phyloP scores from a whole-genome alignment of 2,329 filamentous ascomycete species.

The Monilinia aucupariae region DNA sequence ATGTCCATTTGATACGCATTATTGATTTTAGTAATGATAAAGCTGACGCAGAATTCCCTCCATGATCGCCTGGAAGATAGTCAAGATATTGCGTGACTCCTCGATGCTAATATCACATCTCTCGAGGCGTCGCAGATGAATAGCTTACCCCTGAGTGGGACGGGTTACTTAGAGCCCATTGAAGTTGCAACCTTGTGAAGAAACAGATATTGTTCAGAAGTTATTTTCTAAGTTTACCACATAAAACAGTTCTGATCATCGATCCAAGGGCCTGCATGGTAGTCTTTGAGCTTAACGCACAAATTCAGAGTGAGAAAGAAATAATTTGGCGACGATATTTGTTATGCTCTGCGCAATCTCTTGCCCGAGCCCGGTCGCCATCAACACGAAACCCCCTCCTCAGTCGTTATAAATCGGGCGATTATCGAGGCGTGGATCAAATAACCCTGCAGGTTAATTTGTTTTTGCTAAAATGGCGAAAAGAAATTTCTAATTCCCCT shows the following conservation, averaged over 20 bases:
- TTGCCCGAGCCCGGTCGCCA: neutral
- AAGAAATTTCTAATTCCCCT: neutral
- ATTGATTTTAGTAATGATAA: neutral
- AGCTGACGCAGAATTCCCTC: neutral
- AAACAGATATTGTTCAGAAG: neutral
- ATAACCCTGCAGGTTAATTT: neutral
- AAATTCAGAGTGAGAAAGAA: neutral
- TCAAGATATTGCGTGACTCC: neutral
- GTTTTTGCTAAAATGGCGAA: neutral
- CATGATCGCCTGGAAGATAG: neutral
- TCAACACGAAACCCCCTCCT: neutral
- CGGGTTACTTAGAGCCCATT: neutral
- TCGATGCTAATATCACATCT: neutral
- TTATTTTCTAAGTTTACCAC: neutral
- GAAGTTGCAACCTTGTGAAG: neutral
- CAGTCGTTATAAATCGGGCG: neutral
- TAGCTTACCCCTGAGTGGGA: neutral
- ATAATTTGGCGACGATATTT: neutral
- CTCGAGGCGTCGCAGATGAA: neutral
- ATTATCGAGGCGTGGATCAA: neutral
- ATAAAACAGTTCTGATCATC: neutral
- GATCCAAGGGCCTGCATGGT: neutral
- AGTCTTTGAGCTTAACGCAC: neutral
- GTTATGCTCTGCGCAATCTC: neutral
- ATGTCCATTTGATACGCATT: neutral